Percentiles rank a stretch among this genome's conserved stretches.
These are phyloP conservation scores for Talaromyces sp. DNA, from an alignment of 2,329 filamentous ascomycete species.

Conservation along the genomic window DNA sequence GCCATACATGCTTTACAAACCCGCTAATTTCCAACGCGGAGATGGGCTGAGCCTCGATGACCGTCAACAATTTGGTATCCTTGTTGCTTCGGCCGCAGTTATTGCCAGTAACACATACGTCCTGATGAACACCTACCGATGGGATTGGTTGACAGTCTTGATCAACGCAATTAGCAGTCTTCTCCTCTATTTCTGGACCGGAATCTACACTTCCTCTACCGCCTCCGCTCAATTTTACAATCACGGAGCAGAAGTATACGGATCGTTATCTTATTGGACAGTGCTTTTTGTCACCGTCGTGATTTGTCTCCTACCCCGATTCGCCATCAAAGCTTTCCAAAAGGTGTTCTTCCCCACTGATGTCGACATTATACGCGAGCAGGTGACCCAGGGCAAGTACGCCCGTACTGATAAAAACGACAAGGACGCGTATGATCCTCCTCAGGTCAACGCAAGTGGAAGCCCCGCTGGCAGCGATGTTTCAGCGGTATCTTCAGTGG, in stretches of 20 bases:
- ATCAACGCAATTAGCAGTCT: conserved; percentile 77
- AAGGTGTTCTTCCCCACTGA: conserved; percentile 93
- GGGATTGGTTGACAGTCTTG: conserved; percentile 93
- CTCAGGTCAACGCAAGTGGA: conserved; percentile 22
- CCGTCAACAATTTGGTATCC: conserved; percentile 76
- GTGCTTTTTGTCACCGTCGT: conserved; percentile 71
- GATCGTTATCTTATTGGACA: conserved; percentile 80
- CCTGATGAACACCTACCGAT: conserved; percentile 91
- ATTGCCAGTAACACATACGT: conserved; percentile 91
- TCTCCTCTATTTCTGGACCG: conserved; percentile 93
- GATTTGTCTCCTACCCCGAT: conserved; percentile 80
- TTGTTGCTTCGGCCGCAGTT: conserved; percentile 77
- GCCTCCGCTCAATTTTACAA: conserved; percentile 65
- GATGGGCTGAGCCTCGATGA: conserved; percentile 73
- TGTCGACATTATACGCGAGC: conserved; percentile 92
- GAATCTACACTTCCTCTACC: conserved; percentile 66
- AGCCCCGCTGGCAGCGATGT: conserved; percentile 30
- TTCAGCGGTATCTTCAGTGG: conserved; percentile 36
- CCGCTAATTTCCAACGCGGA: conserved; percentile 63
- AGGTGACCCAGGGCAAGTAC: conserved; percentile 63
- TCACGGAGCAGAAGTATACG: conserved; percentile 72
- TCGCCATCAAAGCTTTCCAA: conserved; percentile 78
- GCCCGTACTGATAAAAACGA: conserved; percentile 31
- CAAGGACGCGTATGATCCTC: conserved; percentile 45
- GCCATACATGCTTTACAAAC: conserved; percentile 72